These are phyloP conservation scores for Spiromastix sp. DNA, from an alignment of 2,329 filamentous ascomycete species.

Conservation along the genomic window DNA sequence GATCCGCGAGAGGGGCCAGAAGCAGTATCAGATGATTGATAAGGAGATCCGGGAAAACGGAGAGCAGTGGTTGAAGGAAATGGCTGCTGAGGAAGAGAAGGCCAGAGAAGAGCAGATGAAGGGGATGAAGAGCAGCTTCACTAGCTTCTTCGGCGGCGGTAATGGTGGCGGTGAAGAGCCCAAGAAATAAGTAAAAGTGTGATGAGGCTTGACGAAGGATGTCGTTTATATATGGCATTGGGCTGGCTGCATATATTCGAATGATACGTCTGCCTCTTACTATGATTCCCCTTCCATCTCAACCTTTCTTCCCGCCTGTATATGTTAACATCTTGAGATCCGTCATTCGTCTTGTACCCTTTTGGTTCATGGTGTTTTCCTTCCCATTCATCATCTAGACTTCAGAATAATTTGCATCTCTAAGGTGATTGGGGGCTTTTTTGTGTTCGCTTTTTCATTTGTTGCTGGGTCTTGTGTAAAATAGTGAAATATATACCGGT, in stretches of 20 bases:
- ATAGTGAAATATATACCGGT: too few species aligned
- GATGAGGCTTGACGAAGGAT: neutral
- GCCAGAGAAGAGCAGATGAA: conserved; percentile 82
- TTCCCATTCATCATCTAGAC: neutral
- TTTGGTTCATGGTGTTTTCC: conserved; percentile 1
- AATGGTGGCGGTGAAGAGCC: conserved; percentile 12
- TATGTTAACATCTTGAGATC: too few species aligned
- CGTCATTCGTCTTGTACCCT: neutral
- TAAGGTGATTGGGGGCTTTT: too few species aligned
- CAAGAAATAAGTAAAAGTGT: conserved; percentile 4
- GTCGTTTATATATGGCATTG: too few species aligned
- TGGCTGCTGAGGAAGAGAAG: conserved; percentile 80
- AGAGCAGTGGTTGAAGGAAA: conserved; percentile 91
- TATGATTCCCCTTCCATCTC: neutral
- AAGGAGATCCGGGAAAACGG: conserved; percentile 87
- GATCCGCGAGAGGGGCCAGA: conserved; percentile 81
- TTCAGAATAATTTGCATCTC: too few species aligned
- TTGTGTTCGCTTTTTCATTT: neutral
- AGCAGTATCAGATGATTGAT: conserved; percentile 81
- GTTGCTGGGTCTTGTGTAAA: neutral
- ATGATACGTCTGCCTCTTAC: neutral
- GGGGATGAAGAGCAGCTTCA: conserved; percentile 75
- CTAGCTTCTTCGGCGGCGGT: conserved; percentile 43
- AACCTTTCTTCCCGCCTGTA: too few species aligned
- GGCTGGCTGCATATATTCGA: neutral